Evolutionary conservation across 2,329 filamentous ascomycete species (phyloP).

Genomic region (Daldinia eschscholtzii): DNA sequence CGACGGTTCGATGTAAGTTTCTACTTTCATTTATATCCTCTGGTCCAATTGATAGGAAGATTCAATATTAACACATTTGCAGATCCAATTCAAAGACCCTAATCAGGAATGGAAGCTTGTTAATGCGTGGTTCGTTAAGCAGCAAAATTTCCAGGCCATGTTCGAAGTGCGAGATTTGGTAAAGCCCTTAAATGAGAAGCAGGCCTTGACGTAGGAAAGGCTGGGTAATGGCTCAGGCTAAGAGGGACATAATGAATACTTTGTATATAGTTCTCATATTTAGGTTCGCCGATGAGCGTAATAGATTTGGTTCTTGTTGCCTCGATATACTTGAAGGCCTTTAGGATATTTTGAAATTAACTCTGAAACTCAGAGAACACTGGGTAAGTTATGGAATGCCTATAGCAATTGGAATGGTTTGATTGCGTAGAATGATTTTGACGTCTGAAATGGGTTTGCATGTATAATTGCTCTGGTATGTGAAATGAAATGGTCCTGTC

Average conservation of each 20-base stretch:
- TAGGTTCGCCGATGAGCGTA: conserved; percentile 12
- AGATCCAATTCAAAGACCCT: conserved; percentile 68
- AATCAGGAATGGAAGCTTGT: conserved; percentile 68
- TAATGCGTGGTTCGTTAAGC: conserved; percentile 74
- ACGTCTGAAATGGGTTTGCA: no score
- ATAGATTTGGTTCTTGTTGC: conserved; percentile 11
- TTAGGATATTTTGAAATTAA: neutral
- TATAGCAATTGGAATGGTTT: neutral
- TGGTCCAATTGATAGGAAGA: neutral
- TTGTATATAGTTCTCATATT: conserved; percentile 22
- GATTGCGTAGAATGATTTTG: no score
- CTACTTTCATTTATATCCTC: neutral
- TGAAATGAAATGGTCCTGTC: neutral
- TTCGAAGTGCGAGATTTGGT: conserved; percentile 61
- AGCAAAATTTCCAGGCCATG: conserved; percentile 65
- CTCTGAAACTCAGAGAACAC: neutral
- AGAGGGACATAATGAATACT: conserved; percentile 15
- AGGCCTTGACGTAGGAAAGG: neutral
- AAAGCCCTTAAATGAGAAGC: conserved; percentile 50
- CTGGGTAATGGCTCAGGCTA: neutral
- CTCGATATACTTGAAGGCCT: neutral
- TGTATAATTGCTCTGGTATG: no score
- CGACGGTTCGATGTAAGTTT: conserved; percentile 70
- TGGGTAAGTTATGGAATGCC: neutral
- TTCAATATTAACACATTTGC: conserved; percentile 13